A percentile compares a stretch with the other conserved stretches of the same genome.
These are phyloP conservation scores for Tulasnella sp. DNA, from an alignment of 768 basidiomycete genomes.

Conservation along the genomic window DNA sequence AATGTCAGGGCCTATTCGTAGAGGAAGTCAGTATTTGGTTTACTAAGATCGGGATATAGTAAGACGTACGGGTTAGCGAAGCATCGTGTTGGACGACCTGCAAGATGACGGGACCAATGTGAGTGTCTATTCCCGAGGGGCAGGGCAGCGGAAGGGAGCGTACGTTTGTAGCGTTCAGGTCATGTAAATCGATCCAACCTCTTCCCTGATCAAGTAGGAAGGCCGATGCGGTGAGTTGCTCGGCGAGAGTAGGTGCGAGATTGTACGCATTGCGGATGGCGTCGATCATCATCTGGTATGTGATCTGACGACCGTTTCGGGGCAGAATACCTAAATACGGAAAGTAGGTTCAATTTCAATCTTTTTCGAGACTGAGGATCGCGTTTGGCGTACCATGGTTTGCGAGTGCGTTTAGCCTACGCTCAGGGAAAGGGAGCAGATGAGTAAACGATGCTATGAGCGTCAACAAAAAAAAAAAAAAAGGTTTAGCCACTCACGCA, in stretches of 20 bases:
- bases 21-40: not conserved
- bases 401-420: conserved; percentile 57
- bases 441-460: too few relatives aligned
- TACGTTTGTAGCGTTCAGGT: conserved; percentile 2
- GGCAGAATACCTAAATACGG: conserved; percentile 35
- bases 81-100: conserved; percentile 22
- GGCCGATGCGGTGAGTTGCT: conserved; percentile 6
- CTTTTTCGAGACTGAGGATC: too few relatives aligned
- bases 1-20: conserved; percentile 42
- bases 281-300: conserved; percentile 40
- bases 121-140: too few relatives aligned
- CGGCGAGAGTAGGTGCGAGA: conserved; percentile 16
- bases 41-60: too few relatives aligned
- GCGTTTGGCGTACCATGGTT: conserved; percentile 52
- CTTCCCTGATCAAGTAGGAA: conserved; percentile 13
- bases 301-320: conserved; percentile 59
- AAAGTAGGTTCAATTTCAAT: too few relatives aligned
- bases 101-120: too few relatives aligned
- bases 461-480: too few relatives aligned
- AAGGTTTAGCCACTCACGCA: conserved; percentile 25
- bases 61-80: conserved; percentile 20
- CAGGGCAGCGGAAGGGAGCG: not conserved
- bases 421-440: not conserved
- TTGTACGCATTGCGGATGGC: conserved; percentile 18
- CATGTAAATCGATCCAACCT: conserved; percentile 6